Base-by-base conservation (phyloP, 106 monocot species). In the Phalaenopsis aphrodite region DNA sequence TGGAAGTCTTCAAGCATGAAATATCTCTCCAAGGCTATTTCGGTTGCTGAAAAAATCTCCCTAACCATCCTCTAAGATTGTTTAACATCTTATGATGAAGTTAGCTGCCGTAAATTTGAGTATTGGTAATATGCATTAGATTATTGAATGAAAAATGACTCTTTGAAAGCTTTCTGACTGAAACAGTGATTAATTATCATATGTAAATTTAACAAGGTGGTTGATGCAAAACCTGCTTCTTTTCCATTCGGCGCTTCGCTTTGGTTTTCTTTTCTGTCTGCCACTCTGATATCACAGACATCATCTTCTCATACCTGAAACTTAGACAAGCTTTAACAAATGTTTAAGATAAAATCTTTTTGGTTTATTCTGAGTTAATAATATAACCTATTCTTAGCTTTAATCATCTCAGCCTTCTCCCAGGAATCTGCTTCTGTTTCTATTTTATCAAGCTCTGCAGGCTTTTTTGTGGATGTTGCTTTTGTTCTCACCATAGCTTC, bases 231-330 rank as follows among this genome's bases (percentile, higher is more conserved):
- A 83, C 83, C 83, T 83, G 41, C 45, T 83, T 83, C 11, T 3
- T 55, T 78, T 83, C 83, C 74, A 78, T 37, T 45, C 46, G 43
- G 7, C 58, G 18, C 61, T 45, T 78, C 36, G 83, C 83, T 74
- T 73, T 83, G 73, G 67, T 57, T 55, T 83, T 78, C 78, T 83
- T 78, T 78, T 83, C 78, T 16, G 23, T 78, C 69, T 83, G 78
- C 83, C 83, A 83, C 46, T 83, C 78, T 72, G 78, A 30, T 17
- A 83, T 83, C 83, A 74, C 56, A 15, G 72, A 78, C 78, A 83
- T 78, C 83, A 74, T 83, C 56, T 78, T 83, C 57, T 74, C 74
- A 43, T 74, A 74, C 74, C 74, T 74, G 74, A 42, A 74, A 45
- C 42, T 6, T 74, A 74, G 43, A 19, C 74, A 76, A 47, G 30